phyloP scores from a whole-genome alignment of 352 stramenopile genomes.

The Globisporangium iwayamae region DNA sequence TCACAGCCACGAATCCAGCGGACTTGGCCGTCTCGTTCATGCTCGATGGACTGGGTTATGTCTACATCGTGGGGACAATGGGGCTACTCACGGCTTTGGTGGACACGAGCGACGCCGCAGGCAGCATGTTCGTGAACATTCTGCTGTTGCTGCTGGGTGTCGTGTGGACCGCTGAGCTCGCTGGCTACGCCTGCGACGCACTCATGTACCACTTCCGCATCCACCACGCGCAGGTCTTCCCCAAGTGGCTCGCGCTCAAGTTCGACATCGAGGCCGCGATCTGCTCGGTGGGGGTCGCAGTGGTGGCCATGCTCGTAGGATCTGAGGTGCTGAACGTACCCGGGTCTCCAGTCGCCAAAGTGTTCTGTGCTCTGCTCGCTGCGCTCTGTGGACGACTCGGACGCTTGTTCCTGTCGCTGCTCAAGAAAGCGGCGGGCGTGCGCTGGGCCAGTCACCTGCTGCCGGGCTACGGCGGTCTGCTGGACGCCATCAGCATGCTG shows the following conservation, averaged over 20 bases:
- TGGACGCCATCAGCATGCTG: conserved; percentile 90
- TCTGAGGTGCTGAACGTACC: conserved; percentile 27
- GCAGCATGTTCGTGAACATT: conserved; percentile 30
- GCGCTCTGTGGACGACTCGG: conserved; percentile 73
- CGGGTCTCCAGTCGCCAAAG: conserved; percentile 4
- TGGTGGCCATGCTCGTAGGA: conserved; percentile 34
- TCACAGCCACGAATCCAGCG: conserved; percentile 24
- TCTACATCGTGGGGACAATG: conserved; percentile 31
- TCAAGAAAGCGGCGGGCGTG: conserved; percentile 91
- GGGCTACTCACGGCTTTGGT: conserved; percentile 39
- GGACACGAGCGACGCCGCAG: conserved; percentile 29
- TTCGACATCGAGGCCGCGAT: conserved; percentile 45
- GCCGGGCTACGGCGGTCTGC: conserved; percentile 90
- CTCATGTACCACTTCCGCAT: conserved; percentile 56
- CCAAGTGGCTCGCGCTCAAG: conserved; percentile 36
- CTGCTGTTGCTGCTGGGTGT: conserved; percentile 40
- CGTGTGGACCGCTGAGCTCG: conserved; percentile 43
- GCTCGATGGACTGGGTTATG: conserved; percentile 38
- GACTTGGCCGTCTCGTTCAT: conserved; percentile 32
- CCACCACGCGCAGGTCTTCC: conserved; percentile 37
- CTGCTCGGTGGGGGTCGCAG: conserved; percentile 33
- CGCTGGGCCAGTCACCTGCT: conserved; percentile 92
- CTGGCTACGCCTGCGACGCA: conserved; percentile 42
- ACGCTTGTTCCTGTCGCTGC: conserved; percentile 88
- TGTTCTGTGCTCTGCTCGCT: conserved; percentile 7